These are phyloP conservation scores for Fomitopsis palustris DNA, from an alignment of 1,284 basidiomycete genomes.

Conservation along the genomic window DNA sequence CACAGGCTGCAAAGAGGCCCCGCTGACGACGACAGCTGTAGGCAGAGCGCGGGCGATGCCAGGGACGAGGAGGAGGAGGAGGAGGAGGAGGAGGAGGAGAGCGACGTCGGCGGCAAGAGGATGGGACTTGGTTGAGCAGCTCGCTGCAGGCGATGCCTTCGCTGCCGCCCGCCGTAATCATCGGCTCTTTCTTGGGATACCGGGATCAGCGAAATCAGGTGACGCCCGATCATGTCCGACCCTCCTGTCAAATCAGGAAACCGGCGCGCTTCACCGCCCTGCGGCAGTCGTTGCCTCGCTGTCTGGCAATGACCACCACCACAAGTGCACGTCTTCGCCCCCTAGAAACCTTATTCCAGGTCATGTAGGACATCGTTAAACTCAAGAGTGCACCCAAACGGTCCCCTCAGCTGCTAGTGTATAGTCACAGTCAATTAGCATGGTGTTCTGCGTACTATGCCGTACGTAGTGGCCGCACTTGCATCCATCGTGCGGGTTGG, in stretches of 20 bases:
- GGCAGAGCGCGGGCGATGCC: not conserved
- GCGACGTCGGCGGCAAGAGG: conserved; percentile 4
- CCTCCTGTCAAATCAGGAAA: not conserved
- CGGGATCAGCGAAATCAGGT: conserved; percentile 4
- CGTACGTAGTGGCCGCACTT: too few relatives aligned
- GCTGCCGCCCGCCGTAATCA: conserved; percentile 2
- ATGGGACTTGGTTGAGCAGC: not conserved
- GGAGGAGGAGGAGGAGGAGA: not conserved
- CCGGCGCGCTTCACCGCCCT: not conserved
- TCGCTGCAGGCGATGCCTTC: not conserved
- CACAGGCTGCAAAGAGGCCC: conserved; percentile 5
- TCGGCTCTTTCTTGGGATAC: conserved; percentile 1
- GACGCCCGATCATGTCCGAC: conserved; percentile 1
- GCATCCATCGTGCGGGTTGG: too few relatives aligned
- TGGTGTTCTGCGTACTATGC: too few relatives aligned
- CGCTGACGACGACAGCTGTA: conserved; percentile 7
- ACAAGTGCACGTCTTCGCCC: not conserved
- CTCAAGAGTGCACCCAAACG: too few relatives aligned
- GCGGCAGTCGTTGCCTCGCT: not conserved
- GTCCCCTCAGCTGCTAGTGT: too few relatives aligned
- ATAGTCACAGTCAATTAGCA: not conserved
- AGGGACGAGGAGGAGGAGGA: conserved; percentile 1
- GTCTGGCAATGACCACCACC: too few relatives aligned
- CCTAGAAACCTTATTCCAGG: too few relatives aligned
- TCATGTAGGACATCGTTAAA: too few relatives aligned